phyloP scores from a whole-genome alignment of 2,329 filamentous ascomycete species.

The Trichoderma koningii region DNA sequence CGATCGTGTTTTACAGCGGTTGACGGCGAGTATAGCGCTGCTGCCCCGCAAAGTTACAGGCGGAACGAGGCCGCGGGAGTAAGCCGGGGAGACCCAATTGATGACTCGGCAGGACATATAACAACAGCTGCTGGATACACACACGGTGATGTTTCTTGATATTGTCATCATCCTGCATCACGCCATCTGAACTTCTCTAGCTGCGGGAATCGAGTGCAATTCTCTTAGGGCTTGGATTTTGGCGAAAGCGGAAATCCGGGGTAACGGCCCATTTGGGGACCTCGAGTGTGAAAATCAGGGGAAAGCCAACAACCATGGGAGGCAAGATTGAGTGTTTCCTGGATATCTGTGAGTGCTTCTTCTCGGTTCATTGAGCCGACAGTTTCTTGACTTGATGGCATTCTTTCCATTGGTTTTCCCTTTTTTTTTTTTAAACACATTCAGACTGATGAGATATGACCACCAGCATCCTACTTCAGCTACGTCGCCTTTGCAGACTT shows the following conservation, averaged over 20 bases:
- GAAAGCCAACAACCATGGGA: slow-evolving; percentile 49
- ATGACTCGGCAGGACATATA: too few species aligned
- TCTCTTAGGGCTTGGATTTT: background rate
- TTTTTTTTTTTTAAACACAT: too few species aligned
- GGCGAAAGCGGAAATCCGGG: slow-evolving; percentile 1
- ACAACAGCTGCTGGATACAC: background rate
- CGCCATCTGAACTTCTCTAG: slow-evolving; percentile 2
- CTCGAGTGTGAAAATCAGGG: background rate
- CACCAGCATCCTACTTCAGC: slow-evolving; percentile 64
- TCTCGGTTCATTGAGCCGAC: too few species aligned
- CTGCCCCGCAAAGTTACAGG: slow-evolving; percentile 1
- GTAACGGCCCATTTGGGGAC: background rate
- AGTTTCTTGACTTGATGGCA: background rate
- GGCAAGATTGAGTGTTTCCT: slow-evolving; percentile 65
- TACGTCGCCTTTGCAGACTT: slow-evolving; percentile 61
- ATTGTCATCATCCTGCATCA: slow-evolving; percentile 16
- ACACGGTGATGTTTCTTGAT: background rate
- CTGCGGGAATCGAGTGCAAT: background rate
- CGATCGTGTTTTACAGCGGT: background rate
- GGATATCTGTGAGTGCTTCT: slow-evolving; percentile 57
- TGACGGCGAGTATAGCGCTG: background rate
- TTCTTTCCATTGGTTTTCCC: too few species aligned
- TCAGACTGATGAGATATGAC: background rate
- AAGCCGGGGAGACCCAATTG: background rate
- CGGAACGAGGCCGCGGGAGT: background rate